These are phyloP conservation scores for Naegleria fowleri DNA, from an alignment of 208 protist species.

Conservation along the genomic window DNA sequence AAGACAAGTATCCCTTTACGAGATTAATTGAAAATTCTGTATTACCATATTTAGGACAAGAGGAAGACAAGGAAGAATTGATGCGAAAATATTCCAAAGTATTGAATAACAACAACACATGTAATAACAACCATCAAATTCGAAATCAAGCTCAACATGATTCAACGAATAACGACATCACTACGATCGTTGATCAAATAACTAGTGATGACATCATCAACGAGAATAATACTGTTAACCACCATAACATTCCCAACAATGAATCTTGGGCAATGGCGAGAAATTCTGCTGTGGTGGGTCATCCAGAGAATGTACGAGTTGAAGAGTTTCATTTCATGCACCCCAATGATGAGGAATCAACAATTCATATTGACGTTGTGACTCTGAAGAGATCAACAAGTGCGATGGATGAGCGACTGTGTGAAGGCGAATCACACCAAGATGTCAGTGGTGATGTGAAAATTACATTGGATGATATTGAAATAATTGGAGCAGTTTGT, in stretches of 20 bases:
- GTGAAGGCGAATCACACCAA: too few species aligned
- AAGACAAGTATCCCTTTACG: background rate
- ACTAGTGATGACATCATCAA: too few species aligned
- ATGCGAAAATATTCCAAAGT: background rate
- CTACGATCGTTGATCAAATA: too few species aligned
- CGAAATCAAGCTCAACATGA: background rate
- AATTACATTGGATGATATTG: background rate
- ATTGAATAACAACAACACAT: too few species aligned
- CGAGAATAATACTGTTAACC: too few species aligned
- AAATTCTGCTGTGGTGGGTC: background rate
- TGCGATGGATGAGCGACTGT: too few species aligned
- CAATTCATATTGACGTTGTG: background rate
- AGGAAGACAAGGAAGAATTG: background rate
- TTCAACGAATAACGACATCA: background rate
- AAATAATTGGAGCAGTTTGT: background rate
- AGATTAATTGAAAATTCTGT: background rate
- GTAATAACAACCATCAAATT: background rate
- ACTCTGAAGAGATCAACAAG: background rate
- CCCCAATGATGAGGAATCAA: background rate
- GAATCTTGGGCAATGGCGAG: too few species aligned
- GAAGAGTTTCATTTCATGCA: background rate
- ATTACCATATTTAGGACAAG: background rate
- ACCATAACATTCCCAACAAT: too few species aligned
- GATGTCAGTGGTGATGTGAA: too few species aligned
- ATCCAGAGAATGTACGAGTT: too few species aligned